phyloP scores from a whole-genome alignment of 116 monocot genomes.

The Zostera marina region DNA sequence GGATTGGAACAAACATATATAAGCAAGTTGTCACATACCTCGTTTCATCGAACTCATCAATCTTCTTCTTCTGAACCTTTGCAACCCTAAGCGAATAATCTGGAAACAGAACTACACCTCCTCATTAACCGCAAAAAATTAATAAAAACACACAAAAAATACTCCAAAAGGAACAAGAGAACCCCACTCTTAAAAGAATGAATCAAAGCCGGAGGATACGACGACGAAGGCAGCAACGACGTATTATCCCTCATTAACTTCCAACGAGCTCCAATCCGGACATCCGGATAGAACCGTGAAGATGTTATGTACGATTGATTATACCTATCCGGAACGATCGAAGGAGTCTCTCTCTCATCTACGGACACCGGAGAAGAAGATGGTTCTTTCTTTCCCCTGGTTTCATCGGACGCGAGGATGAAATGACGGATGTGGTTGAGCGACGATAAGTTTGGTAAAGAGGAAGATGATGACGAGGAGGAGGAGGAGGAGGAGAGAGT shows the following conservation, averaged over 20 bases:
- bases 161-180: not conserved
- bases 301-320: not conserved
- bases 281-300: not conserved
- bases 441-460: not conserved
- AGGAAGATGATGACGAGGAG: not conserved
- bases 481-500: not conserved
- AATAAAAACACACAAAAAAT: not conserved
- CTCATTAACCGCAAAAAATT: not conserved
- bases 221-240: not conserved
- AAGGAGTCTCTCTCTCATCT: not conserved
- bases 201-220: slow-evolving; percentile 2
- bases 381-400: not conserved
- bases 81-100: slow-evolving; percentile 57
- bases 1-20: too few relatives aligned
- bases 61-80: slow-evolving; percentile 34
- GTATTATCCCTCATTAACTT: not conserved
- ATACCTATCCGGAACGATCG: not conserved
- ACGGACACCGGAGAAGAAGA: not conserved
- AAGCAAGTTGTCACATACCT: slow-evolving; percentile 15
- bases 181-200: slow-evolving; percentile 17
- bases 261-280: not conserved
- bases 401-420: slow-evolving; percentile 2
- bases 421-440: not conserved
- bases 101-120: slow-evolving; percentile 10
- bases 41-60: slow-evolving; percentile 17